Base-by-base conservation (phyloP, 1,284 basidiomycete species). In the Trametes hirsuta region DNA sequence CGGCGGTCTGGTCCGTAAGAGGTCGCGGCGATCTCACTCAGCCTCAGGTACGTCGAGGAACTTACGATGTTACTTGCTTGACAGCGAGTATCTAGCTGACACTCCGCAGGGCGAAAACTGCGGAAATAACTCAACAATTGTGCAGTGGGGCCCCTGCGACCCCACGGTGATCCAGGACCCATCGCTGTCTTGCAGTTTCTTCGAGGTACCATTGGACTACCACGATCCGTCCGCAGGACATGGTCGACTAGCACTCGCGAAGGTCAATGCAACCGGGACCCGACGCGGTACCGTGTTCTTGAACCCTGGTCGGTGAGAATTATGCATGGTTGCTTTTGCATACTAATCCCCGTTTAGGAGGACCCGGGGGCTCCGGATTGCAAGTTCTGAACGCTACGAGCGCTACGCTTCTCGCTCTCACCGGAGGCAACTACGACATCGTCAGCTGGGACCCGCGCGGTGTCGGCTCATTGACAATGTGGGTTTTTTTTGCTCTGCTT, bases 151-250 rank as follows among this genome's bases (percentile, higher is more conserved):
- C 5, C 49, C 61, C 10, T 62, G 61, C 46, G 53, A 62, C 35
- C 48, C 56, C 2, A n/a, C 50, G 15, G 21, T 50, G 4, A 24
- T 59, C 49, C 15, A 15, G 2, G 42, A 64, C 39, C 34, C 58
- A 1, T 21, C 40, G 1, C 30, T 64, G 12, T 47, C 51, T 3
- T 64, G 62, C 45, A 50, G 44, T 1, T 58, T 52, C 36, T 39
- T 61, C 6, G 53, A 64, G 4, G 40, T 64, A n/a, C 62, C 62
- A 4, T 35, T 64, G 15, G 62, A 65, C 58, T 65, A 65, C 56
- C 51, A 58, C 37, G 41, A 62, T 10, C 24, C 52, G 1, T 51
- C 54, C 1, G 55, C 18, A 3, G 63, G 63, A 1, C 25, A 30
- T 5, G 63, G 35, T 0, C 50, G 51, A 1, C 42, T 65, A 22